phyloP scores from a whole-genome alignment of 2,329 filamentous ascomycete genomes.

The Sporothrix mexicana region DNA sequence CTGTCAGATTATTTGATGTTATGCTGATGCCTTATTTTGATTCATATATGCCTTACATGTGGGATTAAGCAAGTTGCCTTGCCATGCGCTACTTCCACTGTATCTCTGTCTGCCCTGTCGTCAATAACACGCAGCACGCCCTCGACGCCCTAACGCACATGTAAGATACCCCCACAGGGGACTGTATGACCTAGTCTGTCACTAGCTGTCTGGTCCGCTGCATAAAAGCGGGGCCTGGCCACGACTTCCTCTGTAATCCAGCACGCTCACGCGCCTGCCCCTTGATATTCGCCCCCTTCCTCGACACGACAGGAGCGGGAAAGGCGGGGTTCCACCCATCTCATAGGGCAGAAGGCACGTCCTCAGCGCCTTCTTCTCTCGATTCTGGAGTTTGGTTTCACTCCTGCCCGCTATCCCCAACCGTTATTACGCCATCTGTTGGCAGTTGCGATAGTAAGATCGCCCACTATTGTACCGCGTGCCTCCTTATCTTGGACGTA shows the following conservation, averaged over 20 bases:
- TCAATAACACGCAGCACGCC: neutral
- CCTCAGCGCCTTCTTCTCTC: neutral
- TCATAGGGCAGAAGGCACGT: slow-evolving; percentile 13
- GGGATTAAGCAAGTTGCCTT: neutral
- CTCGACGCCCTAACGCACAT: too few relatives aligned
- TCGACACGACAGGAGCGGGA: slow-evolving; percentile 20
- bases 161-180: neutral
- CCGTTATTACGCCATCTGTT: slow-evolving; percentile 22
- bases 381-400: neutral
- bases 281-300: slow-evolving; percentile 13
- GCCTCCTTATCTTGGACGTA: slow-evolving; percentile 29
- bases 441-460: slow-evolving; percentile 16
- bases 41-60: neutral
- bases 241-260: neutral
- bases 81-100: neutral
- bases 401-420: neutral
- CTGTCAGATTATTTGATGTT: too few relatives aligned
- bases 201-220: slow-evolving; percentile 22
- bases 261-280: slow-evolving; percentile 18
- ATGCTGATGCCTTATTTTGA: neutral
- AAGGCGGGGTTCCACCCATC: slow-evolving; percentile 25
- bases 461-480: slow-evolving; percentile 19
- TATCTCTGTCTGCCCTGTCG: too few relatives aligned
- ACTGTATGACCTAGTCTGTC: neutral
- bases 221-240: slow-evolving; percentile 24